Evolutionary conservation across 805 yeast genomes (phyloP), one percentile per base, ranked within the genome.

Genomic region (Millerago galiae): DNA sequence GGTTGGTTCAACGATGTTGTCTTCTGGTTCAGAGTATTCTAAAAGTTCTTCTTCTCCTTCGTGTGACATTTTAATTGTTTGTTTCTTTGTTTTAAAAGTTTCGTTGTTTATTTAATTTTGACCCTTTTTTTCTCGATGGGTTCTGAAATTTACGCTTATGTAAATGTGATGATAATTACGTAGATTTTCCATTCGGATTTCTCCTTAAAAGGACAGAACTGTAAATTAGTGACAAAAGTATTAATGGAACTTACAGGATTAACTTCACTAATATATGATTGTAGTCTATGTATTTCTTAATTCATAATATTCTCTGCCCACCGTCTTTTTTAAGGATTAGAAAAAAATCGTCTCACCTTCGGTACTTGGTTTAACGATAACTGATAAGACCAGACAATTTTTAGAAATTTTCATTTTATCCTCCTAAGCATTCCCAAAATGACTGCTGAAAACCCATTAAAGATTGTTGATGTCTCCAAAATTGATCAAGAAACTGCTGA

Each of bases 41-140:
- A 93, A 81, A 65, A 93, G 80, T 77, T 93, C 99, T 85, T 93
- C 99, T 84, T 91, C 98, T 62, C 93, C 95, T 77, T 85, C 95
- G 83, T 86, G 85, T 44, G 96, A 87, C 95, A 87, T 85, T 36
- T 32, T 17, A 6, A 17, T 14, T 15, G 35, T 18, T 12, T 14
- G 12, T 12, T 16, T 12, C n/a, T 10, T 24, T 32, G 15, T 4
- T 29, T 29, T 15, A 6, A n/a, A 15, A n/a, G n/a, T n/a, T 29
- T 29, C 15, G 14, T 29, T 8, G 8, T 32, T 10, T 32, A 11
- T 17, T 18, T 8, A n/a, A n/a, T 26, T 29, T 30, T 14, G 15
- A 32, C 15, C 31, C 14, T 17, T 36, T 31, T 12, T 34, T 11
- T 27, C 24, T 40, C 27, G 33, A 10, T 11, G 30, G 24, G 39